phyloP scores from a whole-genome alignment of 352 stramenopile species.

The Thraustochytrium striatum region DNA sequence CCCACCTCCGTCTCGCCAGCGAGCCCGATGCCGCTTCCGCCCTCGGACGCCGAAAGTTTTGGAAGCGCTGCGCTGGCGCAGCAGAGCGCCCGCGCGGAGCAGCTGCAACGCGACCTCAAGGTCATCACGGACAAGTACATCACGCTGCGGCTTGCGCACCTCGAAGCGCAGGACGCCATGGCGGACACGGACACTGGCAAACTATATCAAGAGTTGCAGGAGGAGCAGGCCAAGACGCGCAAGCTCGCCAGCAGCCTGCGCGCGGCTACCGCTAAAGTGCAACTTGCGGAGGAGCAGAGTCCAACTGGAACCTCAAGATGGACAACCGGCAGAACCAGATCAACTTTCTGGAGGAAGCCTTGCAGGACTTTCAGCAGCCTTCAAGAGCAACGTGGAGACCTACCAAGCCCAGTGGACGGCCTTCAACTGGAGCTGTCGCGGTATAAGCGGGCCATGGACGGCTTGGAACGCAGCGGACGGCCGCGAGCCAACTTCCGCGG shows the following conservation, averaged over 20 bases:
- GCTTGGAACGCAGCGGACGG: background rate
- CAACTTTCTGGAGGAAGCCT: slow-evolving; percentile 26
- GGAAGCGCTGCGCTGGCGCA: too few species aligned
- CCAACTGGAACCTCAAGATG: slow-evolving; percentile 15
- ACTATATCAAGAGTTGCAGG: background rate
- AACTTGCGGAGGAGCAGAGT: slow-evolving; percentile 2
- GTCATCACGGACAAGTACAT: slow-evolving; percentile 42
- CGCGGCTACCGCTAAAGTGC: background rate
- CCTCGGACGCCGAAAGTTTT: too few species aligned
- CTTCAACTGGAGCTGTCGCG: background rate
- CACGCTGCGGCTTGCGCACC: background rate
- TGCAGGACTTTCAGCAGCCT: slow-evolving; percentile 31
- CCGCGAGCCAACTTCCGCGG: background rate
- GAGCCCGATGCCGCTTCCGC: too few species aligned
- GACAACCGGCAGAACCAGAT: slow-evolving; percentile 21
- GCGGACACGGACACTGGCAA: slow-evolving; percentile 3
- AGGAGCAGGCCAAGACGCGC: background rate
- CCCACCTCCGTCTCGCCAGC: too few species aligned
- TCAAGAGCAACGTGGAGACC: slow-evolving; percentile 23
- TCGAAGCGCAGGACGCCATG: slow-evolving; percentile 20
- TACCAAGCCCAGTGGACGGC: slow-evolving; percentile 2
- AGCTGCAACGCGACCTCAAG: slow-evolving; percentile 21
- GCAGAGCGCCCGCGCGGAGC: too few species aligned
- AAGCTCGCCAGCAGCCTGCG: background rate
- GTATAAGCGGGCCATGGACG: slow-evolving; percentile 17